Evolutionary conservation across 805 yeast genomes (phyloP).

Genomic region (Lipomyces starkeyi): DNA sequence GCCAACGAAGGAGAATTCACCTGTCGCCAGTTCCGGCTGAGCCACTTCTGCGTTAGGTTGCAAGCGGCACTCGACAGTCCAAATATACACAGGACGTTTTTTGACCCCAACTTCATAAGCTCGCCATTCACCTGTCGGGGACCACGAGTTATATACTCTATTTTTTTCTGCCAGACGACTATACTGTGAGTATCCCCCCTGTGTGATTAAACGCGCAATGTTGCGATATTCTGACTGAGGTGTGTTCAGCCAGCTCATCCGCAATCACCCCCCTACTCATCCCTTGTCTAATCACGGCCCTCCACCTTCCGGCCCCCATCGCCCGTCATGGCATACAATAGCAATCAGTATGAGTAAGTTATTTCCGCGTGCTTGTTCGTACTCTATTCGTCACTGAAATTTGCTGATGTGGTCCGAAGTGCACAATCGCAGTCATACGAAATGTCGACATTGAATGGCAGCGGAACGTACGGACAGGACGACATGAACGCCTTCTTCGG

Average conservation of each 20-base stretch:
- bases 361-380: background rate
- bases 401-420: background rate
- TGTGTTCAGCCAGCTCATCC: background rate
- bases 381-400: background rate
- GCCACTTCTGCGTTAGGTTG: background rate
- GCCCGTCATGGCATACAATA: background rate
- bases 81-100: background rate
- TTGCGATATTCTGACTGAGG: background rate
- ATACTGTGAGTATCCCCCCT: background rate
- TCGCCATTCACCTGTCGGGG: background rate
- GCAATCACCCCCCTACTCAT: background rate
- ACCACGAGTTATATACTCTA: background rate
- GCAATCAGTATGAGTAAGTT: background rate
- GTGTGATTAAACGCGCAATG: background rate
- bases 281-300: background rate
- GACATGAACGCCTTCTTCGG: slow-evolving; percentile 57
- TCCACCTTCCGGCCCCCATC: background rate
- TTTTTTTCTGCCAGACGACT: background rate
- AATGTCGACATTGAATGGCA: slow-evolving; percentile 27
- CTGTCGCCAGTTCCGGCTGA: background rate
- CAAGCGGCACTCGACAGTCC: background rate
- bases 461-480: slow-evolving; percentile 24
- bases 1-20: background rate
- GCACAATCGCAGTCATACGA: slow-evolving; percentile 23
- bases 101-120: background rate